Conservation (phyloP, 176 grass and related monocot genomes). For the Hsuehochloa calcarea region DNA sequence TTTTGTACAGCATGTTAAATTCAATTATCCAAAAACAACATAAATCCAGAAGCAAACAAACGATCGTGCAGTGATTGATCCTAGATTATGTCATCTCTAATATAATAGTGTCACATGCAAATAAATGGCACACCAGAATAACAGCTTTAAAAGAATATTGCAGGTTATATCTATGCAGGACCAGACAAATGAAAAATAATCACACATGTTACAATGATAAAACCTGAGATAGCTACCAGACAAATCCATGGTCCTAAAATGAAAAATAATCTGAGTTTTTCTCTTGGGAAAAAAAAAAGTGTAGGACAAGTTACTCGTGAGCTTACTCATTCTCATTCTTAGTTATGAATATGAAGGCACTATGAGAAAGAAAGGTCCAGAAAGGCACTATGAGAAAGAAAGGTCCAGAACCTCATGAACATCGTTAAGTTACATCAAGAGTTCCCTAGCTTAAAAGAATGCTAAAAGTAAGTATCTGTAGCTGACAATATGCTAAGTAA, state of each 20-base stretch:
- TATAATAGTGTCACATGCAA: slow-evolving; percentile 12
- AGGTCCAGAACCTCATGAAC: not conserved
- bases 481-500: not conserved
- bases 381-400: no score
- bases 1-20: not conserved
- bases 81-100: not conserved
- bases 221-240: not conserved
- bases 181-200: slow-evolving; percentile 4
- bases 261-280: not conserved
- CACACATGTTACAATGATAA: not conserved
- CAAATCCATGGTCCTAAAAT: not conserved
- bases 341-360: not conserved
- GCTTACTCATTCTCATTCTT: not conserved
- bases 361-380: not conserved
- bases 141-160: not conserved
- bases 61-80: not conserved
- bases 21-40: not conserved
- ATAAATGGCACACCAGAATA: not conserved
- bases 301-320: not conserved
- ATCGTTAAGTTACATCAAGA: not conserved
- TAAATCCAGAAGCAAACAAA: not conserved
- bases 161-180: not conserved
- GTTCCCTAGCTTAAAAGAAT: not conserved
- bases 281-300: not conserved
- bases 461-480: not conserved